Percentiles rank a stretch among this genome's conserved stretches.
Conservation (phyloP, 805 yeast genomes). For the Schwanniomyces sp. region DNA sequence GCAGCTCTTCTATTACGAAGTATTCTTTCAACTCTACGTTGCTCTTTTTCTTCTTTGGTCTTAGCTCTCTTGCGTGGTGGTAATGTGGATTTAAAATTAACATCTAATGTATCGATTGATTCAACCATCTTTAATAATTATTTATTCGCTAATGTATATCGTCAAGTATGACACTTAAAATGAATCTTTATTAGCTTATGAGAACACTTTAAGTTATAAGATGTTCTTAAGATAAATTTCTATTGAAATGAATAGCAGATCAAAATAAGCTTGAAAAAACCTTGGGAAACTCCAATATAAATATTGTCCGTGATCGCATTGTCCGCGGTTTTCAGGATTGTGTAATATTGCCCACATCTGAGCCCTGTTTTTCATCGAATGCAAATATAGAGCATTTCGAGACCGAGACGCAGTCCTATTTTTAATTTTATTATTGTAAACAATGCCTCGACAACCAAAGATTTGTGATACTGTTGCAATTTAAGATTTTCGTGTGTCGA, state of each 20-base stretch:
- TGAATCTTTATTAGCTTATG: not conserved
- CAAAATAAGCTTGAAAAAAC: not conserved
- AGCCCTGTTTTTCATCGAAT: not conserved
- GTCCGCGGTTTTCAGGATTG: not conserved
- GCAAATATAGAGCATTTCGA: not conserved
- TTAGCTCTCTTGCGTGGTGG: slow-evolving; percentile 97
- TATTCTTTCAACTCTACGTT: slow-evolving; percentile 89
- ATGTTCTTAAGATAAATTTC: not conserved
- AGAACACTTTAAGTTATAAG: not conserved
- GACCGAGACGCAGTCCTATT: not conserved
- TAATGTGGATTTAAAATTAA: slow-evolving; percentile 46
- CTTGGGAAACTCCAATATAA: not conserved
- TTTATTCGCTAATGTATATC: not conserved
- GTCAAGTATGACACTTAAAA: not conserved
- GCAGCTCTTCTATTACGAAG: slow-evolving; percentile 95
- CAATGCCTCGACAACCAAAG: not conserved
- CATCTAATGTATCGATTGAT: slow-evolving; percentile 5
- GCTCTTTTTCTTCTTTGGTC: slow-evolving; percentile 96
- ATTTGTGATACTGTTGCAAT: not conserved
- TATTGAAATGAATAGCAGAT: not conserved
- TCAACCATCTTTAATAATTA: slow-evolving; percentile 6
- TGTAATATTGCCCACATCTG: not conserved
- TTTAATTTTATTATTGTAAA: not conserved
- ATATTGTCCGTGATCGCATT: not conserved
- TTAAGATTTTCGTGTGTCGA: not conserved